Evolutionary conservation across 2,329 filamentous ascomycete genomes (phyloP), one percentile per base, ranked within the genome.

Genomic region (Penicillium sp.): DNA sequence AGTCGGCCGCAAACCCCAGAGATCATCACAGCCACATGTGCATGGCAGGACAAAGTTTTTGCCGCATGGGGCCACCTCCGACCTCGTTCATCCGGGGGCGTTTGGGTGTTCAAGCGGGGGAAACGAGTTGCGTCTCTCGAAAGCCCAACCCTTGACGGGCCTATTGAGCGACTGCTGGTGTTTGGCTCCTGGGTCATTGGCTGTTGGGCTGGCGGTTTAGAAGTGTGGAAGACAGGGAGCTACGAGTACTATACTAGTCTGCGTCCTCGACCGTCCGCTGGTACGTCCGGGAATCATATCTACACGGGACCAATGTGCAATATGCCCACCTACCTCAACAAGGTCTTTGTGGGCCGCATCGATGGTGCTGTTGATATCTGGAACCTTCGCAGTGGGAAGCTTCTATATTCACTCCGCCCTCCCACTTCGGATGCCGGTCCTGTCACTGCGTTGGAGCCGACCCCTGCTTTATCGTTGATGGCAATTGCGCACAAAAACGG

Each of bases 291-390:
- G 13, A 76, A 77, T 38, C 82, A 80, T 50, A 70, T 81, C 49
- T 79, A 95, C 40, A 87, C 84, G 0, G 85, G 85, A 15, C 80
- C 82, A 33, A 75, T 95, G 51, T 84, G 80, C 59, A 93, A 79
- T 55, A 87, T 96, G 82, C 89, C 90, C 1, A 96, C 92, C 0
- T 94, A 88, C 63, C 67, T 98, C 44, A 98, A 98, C 72, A 98
- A 98, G 66, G 77, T 98, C 30, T 87, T 96, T 49, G 84, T 87
- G 2, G 93, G 87, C 7, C 81, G 87, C 54, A 77, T 77, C 47
- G 88, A 98, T 61, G 92, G 92, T 5, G 84, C 81, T 62, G 82
- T 95, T 6, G 92, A 98, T 59, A 94, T 98, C 34, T 98, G 92
- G 90, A 98, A 98, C 59, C 72, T 98, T 44, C 93, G 84, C 59